Percentiles rank a stretch among this genome's conserved stretches.
Conservation (phyloP, 2,329 filamentous ascomycete genomes). For the Trichoderma sp. region DNA sequence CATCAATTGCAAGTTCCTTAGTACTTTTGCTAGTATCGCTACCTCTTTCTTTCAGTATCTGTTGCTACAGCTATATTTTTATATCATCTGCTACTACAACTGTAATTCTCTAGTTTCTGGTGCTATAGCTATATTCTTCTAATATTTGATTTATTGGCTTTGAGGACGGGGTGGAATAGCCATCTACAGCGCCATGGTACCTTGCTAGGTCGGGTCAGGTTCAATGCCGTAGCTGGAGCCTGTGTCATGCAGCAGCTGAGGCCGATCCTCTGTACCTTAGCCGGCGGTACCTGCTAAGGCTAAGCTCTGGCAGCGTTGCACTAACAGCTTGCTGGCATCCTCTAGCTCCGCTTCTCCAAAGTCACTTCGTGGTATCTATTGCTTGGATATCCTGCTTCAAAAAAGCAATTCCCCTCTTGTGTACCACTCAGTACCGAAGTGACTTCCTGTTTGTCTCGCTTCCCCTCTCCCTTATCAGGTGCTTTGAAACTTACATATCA, state of each 20-base stretch:
- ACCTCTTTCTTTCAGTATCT: neutral
- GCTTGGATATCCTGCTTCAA: neutral
- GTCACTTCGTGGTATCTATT: neutral
- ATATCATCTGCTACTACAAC: too few relatives aligned
- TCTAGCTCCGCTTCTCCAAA: conserved; percentile 5
- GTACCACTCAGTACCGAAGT: neutral
- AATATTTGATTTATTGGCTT: too few relatives aligned
- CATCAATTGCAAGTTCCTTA: neutral
- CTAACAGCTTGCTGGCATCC: neutral
- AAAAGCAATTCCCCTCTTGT: neutral
- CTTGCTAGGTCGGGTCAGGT: neutral
- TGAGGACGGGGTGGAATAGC: too few relatives aligned
- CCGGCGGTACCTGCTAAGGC: neutral
- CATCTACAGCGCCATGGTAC: neutral
- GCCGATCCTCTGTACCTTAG: neutral
- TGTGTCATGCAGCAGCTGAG: neutral
- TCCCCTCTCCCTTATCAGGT: neutral
- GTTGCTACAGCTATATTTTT: neutral
- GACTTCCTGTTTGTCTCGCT: neutral
- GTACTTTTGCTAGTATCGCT: neutral
- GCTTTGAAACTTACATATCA: neutral
- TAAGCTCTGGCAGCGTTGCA: neutral
- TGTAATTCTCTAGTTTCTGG: too few relatives aligned
- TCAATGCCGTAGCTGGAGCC: neutral
- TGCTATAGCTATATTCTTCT: too few relatives aligned